Evolutionary conservation across 192 early-diverging fungal species (phyloP).

Genomic region (Obelidium mucronatum): DNA sequence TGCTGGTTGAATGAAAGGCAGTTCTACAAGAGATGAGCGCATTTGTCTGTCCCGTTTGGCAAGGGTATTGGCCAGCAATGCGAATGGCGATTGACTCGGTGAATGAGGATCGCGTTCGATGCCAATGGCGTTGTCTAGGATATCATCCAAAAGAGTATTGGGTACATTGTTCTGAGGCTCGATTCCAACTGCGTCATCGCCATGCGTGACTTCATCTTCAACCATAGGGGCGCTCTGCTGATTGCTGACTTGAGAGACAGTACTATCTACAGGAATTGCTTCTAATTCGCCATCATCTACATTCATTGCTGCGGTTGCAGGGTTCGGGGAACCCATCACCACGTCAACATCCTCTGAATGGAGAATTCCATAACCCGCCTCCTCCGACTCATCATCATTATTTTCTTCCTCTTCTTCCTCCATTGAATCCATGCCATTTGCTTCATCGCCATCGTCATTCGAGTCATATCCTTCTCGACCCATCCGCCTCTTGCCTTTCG

Average conservation of each 20-base stretch:
- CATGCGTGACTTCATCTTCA: not conserved
- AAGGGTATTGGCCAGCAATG: not conserved
- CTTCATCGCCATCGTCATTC: not conserved
- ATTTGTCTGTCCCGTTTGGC: not conserved
- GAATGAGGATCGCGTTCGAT: not conserved
- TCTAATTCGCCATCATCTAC: not conserved
- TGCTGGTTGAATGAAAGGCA: not conserved
- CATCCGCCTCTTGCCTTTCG: not conserved
- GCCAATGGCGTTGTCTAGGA: too few relatives aligned
- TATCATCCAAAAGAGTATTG: too few relatives aligned
- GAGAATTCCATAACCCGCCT: not conserved
- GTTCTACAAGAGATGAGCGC: not conserved
- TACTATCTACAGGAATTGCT: not conserved
- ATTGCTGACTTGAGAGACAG: too few relatives aligned
- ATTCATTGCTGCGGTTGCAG: not conserved
- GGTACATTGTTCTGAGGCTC: not conserved
- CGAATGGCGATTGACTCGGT: too few relatives aligned
- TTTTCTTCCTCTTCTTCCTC: constrained; percentile 17
- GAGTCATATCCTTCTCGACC: not conserved
- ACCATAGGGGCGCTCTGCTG: too few relatives aligned
- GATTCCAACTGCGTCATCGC: not conserved
- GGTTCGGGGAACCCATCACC: not conserved
- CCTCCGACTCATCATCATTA: not conserved
- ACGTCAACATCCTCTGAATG: not conserved
- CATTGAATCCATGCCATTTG: not conserved